Base-by-base conservation (phyloP, 1,284 basidiomycete genomes). In the Cryptococcus sp. region DNA sequence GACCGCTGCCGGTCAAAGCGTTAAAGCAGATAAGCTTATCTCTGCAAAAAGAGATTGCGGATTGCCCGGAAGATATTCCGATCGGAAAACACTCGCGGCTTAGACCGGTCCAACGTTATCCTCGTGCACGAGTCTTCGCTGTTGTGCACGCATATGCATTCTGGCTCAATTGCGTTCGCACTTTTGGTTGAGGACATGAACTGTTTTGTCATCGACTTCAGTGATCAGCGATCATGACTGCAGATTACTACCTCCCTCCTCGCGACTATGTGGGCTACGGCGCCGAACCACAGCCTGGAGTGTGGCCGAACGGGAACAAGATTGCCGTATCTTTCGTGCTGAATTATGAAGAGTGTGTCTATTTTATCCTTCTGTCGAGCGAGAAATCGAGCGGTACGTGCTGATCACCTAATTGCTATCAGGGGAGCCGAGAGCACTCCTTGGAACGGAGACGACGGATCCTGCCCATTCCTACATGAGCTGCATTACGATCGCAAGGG, bases 201-300 rank as follows among this genome's bases (percentile, higher is more conserved):
- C 13, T 34, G 29, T 13, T 13, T 34, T 34, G 29, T 5, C 29
- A 10, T 34, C 29, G 29, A 34, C 29, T 34, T 34, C 8, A 34
- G 29, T 2, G 29, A 7, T 34, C 8, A 34, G 29, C 8, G 29
- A 34, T 34, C 29, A 34, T 34, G 29, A 34, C 29, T 10, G 29
- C 29, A 34, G 29, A 34, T 13, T 34, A 34, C 29, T 34, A 34
- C 39, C 54, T 63, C n/a, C 65, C 59, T 20, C 58, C 58, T 17
- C 65, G 67, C 16, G 65, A 67, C 49, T 66, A 54, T 45, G 62
- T 66, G 2, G 66, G 66, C 2, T 69, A 69, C 54, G 67, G 67
- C 11, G 11, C 49, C 4, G 53, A 67, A 2, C 49, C 34, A n/a
- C 57, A 55, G 13, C 23, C 46, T 16, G 54, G 54, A 22, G 50